These are phyloP conservation scores for Omphalotus guepiniiformis DNA, from an alignment of 768 basidiomycete species.

Conservation along the genomic window DNA sequence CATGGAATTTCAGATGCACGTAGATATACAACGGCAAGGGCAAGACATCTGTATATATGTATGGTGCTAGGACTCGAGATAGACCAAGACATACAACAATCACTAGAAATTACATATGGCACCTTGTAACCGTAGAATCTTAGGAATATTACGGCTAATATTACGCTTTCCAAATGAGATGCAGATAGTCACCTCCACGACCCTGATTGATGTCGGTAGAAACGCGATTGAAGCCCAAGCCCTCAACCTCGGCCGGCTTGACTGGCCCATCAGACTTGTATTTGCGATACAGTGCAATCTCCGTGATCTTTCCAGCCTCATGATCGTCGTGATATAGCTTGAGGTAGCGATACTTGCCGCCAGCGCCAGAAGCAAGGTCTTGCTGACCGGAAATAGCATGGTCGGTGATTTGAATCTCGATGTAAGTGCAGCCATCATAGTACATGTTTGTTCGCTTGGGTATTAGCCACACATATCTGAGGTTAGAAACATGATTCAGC, in stretches of 20 bases:
- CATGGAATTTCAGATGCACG: no score
- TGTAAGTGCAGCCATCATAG: neutral
- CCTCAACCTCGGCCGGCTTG: neutral
- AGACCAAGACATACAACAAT: no score
- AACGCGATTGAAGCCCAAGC: neutral
- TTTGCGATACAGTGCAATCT: conserved; percentile 1
- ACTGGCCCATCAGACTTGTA: neutral
- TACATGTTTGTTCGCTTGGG: neutral
- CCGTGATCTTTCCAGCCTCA: neutral
- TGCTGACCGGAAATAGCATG: neutral
- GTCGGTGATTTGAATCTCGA: conserved; percentile 1
- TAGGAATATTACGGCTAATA: no score
- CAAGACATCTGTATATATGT: no score
- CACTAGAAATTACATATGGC: no score
- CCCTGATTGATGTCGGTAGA: neutral
- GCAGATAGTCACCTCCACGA: conserved; percentile 15
- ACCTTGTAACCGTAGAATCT: no score
- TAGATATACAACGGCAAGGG: no score
- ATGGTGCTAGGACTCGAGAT: no score
- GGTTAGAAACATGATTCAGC: neutral
- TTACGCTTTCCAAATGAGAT: no score
- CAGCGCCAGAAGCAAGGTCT: neutral
- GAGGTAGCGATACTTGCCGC: neutral
- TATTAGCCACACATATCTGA: neutral
- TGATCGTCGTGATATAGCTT: neutral